Evolutionary conservation across 1,139 yeast species (phyloP).

Genomic region (Taphrina flavorubra): DNA sequence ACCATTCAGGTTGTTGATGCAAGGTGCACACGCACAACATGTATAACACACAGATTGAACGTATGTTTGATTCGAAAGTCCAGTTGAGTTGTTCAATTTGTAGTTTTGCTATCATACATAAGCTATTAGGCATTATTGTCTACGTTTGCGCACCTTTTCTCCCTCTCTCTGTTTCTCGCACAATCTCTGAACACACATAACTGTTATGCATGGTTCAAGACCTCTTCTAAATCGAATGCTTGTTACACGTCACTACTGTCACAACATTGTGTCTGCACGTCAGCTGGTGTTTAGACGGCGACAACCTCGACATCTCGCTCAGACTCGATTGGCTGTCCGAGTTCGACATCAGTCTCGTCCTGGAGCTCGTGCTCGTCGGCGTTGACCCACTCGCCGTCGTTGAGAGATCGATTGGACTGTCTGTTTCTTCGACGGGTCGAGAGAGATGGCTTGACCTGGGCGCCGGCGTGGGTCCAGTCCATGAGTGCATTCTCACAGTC

Average conservation of each 20-base stretch:
- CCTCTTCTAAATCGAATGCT: conserved; percentile 9
- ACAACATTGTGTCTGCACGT: background rate
- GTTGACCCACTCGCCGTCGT: conserved; percentile 41
- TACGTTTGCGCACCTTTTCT: conserved; percentile 6
- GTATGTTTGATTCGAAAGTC: no score
- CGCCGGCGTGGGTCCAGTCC: conserved; percentile 94
- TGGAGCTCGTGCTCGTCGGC: conserved; percentile 40
- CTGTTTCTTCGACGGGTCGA: conserved; percentile 38
- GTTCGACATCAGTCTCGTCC: conserved; percentile 40
- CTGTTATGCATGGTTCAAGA: background rate
- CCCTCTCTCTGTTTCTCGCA: background rate
- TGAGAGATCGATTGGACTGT: conserved; percentile 40
- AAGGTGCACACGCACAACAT: no score
- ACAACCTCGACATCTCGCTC: conserved; percentile 41
- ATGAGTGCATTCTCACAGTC: conserved; percentile 97
- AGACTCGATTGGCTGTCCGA: conserved; percentile 39
- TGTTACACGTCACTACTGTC: background rate
- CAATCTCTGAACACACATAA: background rate
- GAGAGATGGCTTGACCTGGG: conserved; percentile 91
- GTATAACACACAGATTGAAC: no score
- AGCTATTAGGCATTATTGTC: conserved; percentile 35
- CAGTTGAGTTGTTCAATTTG: background rate
- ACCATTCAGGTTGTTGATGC: no score
- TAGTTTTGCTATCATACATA: conserved; percentile 27
- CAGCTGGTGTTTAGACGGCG: conserved; percentile 31